These are phyloP conservation scores for Spergularia bocconei DNA, from an alignment of 148 eudicot genomes.

Conservation along the genomic window DNA sequence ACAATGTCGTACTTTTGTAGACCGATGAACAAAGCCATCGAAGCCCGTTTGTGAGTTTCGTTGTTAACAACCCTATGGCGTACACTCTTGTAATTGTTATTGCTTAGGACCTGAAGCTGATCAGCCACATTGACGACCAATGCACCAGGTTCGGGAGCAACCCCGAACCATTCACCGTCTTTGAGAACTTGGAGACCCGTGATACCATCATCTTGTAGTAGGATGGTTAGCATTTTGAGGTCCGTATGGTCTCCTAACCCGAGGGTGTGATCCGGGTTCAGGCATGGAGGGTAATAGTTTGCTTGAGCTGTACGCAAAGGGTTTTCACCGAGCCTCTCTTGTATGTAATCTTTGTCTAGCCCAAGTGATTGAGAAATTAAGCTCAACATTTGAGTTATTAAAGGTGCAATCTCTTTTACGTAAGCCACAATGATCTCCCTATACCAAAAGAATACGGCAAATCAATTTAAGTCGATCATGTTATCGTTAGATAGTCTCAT, in stretches of 20 bases:
- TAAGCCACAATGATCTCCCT: constrained; percentile 19
- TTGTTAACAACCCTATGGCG: constrained; percentile 1
- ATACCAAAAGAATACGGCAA: background rate
- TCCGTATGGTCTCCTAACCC: constrained; percentile 29
- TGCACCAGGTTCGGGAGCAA: constrained; percentile 1
- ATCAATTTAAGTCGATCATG: background rate
- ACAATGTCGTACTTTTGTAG: background rate
- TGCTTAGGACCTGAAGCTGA: constrained; percentile 15
- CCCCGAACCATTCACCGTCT: constrained; percentile 6
- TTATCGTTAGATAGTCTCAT: background rate
- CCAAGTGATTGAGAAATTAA: constrained; percentile 35
- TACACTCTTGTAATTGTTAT: constrained; percentile 7
- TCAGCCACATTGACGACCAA: constrained; percentile 12
- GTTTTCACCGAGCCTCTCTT: constrained; percentile 9
- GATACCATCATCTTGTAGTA: constrained; percentile 1
- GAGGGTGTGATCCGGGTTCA: constrained; percentile 27
- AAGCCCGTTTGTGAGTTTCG: background rate
- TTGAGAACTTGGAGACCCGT: constrained; percentile 14
- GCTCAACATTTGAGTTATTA: constrained; percentile 16
- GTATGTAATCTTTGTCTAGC: constrained; percentile 21
- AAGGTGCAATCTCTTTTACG: constrained; percentile 7
- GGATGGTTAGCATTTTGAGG: background rate
- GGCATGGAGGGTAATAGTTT: constrained; percentile 42
- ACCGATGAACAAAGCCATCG: constrained; percentile 1
- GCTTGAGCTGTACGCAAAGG: constrained; percentile 27